Evolutionary conservation across 2,329 filamentous ascomycete species (phyloP).

Genomic region (Cercospora sp.): DNA sequence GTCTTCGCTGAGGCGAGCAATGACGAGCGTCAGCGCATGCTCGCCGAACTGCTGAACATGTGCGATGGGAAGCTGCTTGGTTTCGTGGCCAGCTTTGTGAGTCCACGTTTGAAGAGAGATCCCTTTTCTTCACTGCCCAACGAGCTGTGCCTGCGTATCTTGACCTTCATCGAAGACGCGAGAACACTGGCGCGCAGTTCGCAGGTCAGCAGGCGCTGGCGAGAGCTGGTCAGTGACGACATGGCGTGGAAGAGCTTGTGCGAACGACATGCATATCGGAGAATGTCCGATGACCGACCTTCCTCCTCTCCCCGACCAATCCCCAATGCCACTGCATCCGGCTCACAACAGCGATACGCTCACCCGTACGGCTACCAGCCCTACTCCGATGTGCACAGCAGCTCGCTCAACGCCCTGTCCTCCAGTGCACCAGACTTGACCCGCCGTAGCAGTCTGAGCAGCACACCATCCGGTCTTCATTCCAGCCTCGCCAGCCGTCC

Average conservation of each 20-base stretch:
- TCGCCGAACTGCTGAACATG: slow-evolving; percentile 86
- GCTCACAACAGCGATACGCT: slow-evolving; percentile 25
- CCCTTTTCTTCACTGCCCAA: slow-evolving; percentile 90
- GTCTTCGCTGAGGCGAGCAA: slow-evolving; percentile 78
- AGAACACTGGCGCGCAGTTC: slow-evolving; percentile 90
- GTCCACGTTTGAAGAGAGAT: slow-evolving; percentile 91
- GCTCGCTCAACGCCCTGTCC: slow-evolving; percentile 44
- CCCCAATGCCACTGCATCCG: slow-evolving; percentile 20
- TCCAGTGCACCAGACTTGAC: slow-evolving; percentile 52
- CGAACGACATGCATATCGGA: slow-evolving; percentile 87
- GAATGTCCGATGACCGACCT: slow-evolving; percentile 50
- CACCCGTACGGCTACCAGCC: slow-evolving; percentile 35
- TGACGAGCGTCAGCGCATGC: slow-evolving; percentile 73
- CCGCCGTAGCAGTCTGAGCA: slow-evolving; percentile 30
- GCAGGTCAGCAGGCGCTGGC: slow-evolving; percentile 94
- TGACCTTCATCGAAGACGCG: slow-evolving; percentile 96
- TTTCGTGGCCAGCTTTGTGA: slow-evolving; percentile 95
- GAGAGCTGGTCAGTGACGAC: slow-evolving; percentile 89
- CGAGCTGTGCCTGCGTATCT: slow-evolving; percentile 87
- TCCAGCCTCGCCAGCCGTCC: slow-evolving; percentile 32
- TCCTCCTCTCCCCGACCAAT: slow-evolving; percentile 27
- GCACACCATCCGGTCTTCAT: slow-evolving; percentile 27
- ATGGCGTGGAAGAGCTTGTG: slow-evolving; percentile 98
- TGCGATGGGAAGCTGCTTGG: slow-evolving; percentile 94
- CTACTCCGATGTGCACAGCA: slow-evolving; percentile 30